Percentiles rank a stretch among this genome's conserved stretches.
Conservation (phyloP, 805 yeast species). For the Cyberlindnera veronae region DNA sequence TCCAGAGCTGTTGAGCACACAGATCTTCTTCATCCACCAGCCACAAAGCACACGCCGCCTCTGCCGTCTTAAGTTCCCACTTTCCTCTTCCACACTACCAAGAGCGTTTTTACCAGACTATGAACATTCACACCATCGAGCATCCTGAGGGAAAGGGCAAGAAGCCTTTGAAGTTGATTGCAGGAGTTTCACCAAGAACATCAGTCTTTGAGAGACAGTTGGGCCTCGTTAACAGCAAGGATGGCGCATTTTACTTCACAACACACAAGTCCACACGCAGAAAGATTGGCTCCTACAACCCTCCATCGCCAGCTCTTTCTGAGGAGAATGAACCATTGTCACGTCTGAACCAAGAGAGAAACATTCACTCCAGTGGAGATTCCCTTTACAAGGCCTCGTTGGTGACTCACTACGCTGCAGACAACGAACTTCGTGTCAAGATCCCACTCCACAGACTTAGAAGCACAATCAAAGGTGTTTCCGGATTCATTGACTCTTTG, state of each 20-base stretch:
- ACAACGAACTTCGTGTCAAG: slow-evolving; percentile 9
- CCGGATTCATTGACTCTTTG: slow-evolving; percentile 5
- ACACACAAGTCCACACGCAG: background rate
- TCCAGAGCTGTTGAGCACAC: too few relatives aligned
- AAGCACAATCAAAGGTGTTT: background rate
- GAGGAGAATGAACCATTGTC: too few relatives aligned
- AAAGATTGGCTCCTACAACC: slow-evolving; percentile 4
- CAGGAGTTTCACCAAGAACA: slow-evolving; percentile 14
- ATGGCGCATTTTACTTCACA: background rate
- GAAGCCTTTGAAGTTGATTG: slow-evolving; percentile 16
- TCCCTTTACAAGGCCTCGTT: background rate
- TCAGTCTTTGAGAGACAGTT: slow-evolving; percentile 24
- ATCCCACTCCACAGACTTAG: slow-evolving; percentile 17
- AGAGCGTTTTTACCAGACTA: background rate
- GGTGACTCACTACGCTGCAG: background rate
- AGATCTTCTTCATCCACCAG: too few relatives aligned
- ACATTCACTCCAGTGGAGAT: background rate
- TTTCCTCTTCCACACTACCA: background rate
- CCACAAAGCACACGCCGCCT: background rate
- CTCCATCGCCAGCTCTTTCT: background rate
- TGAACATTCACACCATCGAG: background rate
- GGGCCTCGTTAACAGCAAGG: slow-evolving; percentile 2
- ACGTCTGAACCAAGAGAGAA: background rate
- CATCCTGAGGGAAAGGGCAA: background rate
- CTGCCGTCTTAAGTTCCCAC: background rate